phyloP scores from a whole-genome alignment of 2,329 filamentous ascomycete genomes.

The Nigrospora osmanthi region DNA sequence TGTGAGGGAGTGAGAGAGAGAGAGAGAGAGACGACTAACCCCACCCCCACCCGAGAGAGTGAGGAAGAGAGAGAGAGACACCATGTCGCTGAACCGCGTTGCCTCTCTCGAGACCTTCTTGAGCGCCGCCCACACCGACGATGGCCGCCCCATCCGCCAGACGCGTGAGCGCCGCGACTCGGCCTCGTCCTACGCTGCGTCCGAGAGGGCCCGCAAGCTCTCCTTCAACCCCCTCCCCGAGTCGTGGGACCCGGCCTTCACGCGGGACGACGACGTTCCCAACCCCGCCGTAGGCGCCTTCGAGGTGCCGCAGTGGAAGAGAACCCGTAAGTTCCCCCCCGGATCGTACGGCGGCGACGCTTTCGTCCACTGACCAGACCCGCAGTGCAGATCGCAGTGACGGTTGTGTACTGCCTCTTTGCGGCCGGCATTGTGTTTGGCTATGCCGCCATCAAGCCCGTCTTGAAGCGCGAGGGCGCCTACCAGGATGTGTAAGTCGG shows the following conservation, averaged over 20 bases:
- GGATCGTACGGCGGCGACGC: not conserved
- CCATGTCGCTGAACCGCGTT: constrained; percentile 46
- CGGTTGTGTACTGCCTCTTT: constrained; percentile 67
- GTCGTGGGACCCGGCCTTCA: constrained; percentile 36
- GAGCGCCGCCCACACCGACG: constrained; percentile 27
- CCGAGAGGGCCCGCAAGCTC: constrained; percentile 39
- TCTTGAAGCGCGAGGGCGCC: constrained; percentile 65
- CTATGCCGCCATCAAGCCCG: constrained; percentile 76
- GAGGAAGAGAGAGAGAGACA: not conserved
- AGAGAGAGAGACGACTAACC: not conserved
- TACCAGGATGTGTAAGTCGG: constrained; percentile 44
- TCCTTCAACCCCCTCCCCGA: constrained; percentile 49
- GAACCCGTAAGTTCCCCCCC: constrained; percentile 33
- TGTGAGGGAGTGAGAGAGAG: not conserved
- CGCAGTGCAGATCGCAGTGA: constrained; percentile 60
- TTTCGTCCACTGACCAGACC: constrained; percentile 3
- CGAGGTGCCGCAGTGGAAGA: constrained; percentile 46
- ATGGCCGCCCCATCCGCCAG: constrained; percentile 13
- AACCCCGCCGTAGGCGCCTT: constrained; percentile 43
- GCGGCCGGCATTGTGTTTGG: constrained; percentile 77
- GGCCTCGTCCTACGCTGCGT: constrained; percentile 31
- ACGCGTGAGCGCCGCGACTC: constrained; percentile 28
- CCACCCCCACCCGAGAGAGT: not conserved
- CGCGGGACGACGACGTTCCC: constrained; percentile 26
- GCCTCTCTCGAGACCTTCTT: constrained; percentile 45